Conservation (phyloP, 441 rosid genomes). For the Bocquillonia castaneifolia region DNA sequence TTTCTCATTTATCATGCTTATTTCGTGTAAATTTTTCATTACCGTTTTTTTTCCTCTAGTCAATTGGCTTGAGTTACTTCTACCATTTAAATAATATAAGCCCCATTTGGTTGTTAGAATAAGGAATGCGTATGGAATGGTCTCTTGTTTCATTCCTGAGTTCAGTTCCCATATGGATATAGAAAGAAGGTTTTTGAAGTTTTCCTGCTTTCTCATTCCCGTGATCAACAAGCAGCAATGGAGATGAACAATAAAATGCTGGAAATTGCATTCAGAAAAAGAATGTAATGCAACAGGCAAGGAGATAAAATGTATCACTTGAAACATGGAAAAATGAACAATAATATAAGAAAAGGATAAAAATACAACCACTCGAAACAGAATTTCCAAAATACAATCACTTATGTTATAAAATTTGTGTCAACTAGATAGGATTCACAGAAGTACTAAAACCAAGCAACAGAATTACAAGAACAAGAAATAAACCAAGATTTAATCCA, state of each 20-base stretch:
- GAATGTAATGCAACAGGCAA: slow-evolving; percentile 7
- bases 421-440: not conserved
- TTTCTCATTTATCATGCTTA: not conserved
- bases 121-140: not conserved
- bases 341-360: not conserved
- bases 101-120: not conserved
- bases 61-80: not conserved
- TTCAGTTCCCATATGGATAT: not conserved
- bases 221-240: not conserved
- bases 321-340: not conserved
- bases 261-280: not conserved
- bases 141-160: not conserved
- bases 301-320: not conserved
- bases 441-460: not conserved
- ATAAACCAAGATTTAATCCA: not conserved
- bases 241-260: not conserved
- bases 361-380: no score
- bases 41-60: not conserved
- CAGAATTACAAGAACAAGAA: not conserved
- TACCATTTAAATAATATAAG: not conserved
- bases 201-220: not conserved
- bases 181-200: not conserved
- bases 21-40: no score
- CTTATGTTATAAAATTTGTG: no score
- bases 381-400: no score